A percentile compares a stretch with the other conserved stretches of the same genome.
Evolutionary conservation across 2,329 filamentous ascomycete species (phyloP).

Genomic region (Aspergillus proliferans): DNA sequence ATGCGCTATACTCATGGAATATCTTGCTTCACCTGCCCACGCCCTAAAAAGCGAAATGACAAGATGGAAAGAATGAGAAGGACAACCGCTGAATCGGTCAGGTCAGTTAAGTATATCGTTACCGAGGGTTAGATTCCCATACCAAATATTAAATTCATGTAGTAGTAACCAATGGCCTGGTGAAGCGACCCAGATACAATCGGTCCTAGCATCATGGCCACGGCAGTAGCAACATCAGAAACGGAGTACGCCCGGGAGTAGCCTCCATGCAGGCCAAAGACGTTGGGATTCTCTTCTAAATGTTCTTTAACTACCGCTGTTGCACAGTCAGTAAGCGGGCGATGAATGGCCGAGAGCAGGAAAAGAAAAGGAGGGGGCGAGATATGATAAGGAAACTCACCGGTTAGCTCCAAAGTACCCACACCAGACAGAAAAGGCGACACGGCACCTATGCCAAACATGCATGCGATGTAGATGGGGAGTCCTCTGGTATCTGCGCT

Average conservation of each 20-base stretch:
- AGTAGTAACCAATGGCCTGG: slow-evolving; percentile 14
- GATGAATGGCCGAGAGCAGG: not conserved
- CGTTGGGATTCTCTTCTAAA: slow-evolving; percentile 12
- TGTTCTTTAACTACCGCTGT: slow-evolving; percentile 15
- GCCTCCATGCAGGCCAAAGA: slow-evolving; percentile 23
- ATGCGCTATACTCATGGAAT: not conserved
- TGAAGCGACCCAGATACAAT: slow-evolving; percentile 14
- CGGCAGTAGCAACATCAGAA: slow-evolving; percentile 14
- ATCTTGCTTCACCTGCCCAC: not conserved
- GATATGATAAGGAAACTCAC: slow-evolving; percentile 10
- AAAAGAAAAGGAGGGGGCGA: not conserved
- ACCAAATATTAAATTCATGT: slow-evolving; percentile 13
- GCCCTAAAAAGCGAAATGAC: not conserved
- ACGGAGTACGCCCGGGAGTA: slow-evolving; percentile 18
- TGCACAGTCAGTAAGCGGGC: not conserved
- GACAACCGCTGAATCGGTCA: not conserved
- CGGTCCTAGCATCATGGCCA: slow-evolving; percentile 20
- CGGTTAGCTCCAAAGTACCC: slow-evolving; percentile 20
- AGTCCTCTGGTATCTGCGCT: slow-evolving; percentile 13
- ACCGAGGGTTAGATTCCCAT: not conserved
- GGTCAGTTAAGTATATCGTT: not conserved
- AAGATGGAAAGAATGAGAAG: not conserved
- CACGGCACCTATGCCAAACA: slow-evolving; percentile 14
- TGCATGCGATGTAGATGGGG: slow-evolving; percentile 13
- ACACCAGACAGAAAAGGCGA: slow-evolving; percentile 18